These are phyloP conservation scores for Pleomassaria siparia DNA, from an alignment of 2,329 filamentous ascomycete species.

Conservation along the genomic window DNA sequence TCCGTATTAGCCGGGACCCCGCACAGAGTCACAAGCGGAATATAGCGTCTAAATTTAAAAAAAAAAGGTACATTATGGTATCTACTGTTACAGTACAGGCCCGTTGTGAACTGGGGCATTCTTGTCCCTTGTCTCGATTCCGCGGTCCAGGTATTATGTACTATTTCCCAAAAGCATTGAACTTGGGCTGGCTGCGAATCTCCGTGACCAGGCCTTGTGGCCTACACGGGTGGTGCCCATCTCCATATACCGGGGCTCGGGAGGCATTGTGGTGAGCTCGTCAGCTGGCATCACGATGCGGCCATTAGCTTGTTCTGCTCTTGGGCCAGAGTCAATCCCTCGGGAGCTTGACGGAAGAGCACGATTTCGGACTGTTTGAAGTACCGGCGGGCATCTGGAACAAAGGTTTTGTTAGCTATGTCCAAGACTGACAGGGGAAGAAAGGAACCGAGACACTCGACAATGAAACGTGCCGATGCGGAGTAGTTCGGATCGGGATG, in stretches of 20 bases:
- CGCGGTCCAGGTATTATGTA: slow-evolving; percentile 2
- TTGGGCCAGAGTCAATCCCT: slow-evolving; percentile 51
- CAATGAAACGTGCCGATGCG: background rate
- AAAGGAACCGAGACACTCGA: slow-evolving; percentile 13
- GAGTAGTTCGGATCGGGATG: background rate
- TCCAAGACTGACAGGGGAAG: slow-evolving; percentile 20
- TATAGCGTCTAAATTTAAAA: background rate
- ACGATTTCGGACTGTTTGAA: slow-evolving; percentile 99
- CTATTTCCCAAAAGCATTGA: no score
- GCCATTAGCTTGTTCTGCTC: slow-evolving; percentile 50
- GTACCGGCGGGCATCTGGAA: slow-evolving; percentile 84
- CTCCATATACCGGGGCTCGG: slow-evolving; percentile 2
- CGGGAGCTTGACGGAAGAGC: slow-evolving; percentile 76
- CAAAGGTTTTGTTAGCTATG: slow-evolving; percentile 16
- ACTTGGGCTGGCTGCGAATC: no score
- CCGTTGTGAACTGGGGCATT: background rate
- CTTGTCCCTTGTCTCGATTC: background rate
- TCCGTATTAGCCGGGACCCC: background rate
- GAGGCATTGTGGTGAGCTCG: background rate
- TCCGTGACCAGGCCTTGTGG: background rate
- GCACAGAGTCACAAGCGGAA: background rate
- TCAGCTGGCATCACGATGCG: slow-evolving; percentile 29
- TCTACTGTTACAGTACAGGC: slow-evolving; percentile 4
- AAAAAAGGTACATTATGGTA: background rate
- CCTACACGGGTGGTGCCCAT: background rate